A percentile compares a stretch with the other conserved stretches of the same genome.
These are phyloP conservation scores for Phytophthora crassamura DNA, from an alignment of 352 stramenopile species.

Conservation along the genomic window DNA sequence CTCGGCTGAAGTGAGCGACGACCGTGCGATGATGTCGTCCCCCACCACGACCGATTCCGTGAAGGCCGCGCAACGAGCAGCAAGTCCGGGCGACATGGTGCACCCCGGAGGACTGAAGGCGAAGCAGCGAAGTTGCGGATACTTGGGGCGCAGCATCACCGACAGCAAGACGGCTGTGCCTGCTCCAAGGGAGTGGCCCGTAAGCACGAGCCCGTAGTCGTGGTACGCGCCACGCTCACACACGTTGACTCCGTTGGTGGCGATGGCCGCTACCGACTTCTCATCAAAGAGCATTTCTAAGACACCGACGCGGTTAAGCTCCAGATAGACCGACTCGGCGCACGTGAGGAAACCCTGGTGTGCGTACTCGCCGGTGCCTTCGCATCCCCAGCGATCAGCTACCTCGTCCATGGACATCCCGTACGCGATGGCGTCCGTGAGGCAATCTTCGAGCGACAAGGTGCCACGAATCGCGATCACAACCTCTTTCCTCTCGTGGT, in stretches of 20 bases:
- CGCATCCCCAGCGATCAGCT: conserved; percentile 69
- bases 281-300: conserved; percentile 90
- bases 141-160: conserved; percentile 82
- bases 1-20: conserved; percentile 79
- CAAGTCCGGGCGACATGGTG: conserved; percentile 77
- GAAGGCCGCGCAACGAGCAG: conserved; percentile 62
- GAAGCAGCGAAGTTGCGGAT: conserved; percentile 81
- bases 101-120: conserved; percentile 83
- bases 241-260: conserved; percentile 60
- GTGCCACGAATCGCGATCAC: conserved; percentile 86
- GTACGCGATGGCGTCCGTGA: conserved; percentile 89
- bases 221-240: conserved; percentile 68
- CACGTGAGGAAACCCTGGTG: conserved; percentile 87
- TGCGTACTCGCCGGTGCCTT: conserved; percentile 73
- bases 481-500: conserved; percentile 76
- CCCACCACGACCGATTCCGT: conserved; percentile 83
- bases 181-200: conserved; percentile 84
- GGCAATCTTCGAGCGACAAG: conserved; percentile 86
- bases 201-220: conserved; percentile 79
- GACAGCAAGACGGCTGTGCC: conserved; percentile 77
- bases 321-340: conserved; percentile 75
- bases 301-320: conserved; percentile 73
- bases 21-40: conserved; percentile 85
- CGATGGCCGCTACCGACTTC: conserved; percentile 52
- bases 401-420: conserved; percentile 77